Evolutionary conservation across 176 grass and related monocot genomes (phyloP).

Genomic region (sorghum (Sorghum bicolor)): DNA sequence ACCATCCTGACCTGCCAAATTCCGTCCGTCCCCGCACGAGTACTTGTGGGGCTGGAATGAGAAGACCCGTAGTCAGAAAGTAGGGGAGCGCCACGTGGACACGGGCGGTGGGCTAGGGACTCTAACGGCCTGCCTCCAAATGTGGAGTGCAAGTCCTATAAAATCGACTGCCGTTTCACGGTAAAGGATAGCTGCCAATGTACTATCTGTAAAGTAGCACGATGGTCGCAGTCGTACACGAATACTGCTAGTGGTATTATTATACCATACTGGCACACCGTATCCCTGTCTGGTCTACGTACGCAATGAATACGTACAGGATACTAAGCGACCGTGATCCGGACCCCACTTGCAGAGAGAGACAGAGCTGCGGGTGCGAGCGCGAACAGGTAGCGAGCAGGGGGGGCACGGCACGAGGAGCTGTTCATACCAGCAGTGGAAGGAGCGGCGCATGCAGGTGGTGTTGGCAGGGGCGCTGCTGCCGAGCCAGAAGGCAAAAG

Average conservation of each 20-base stretch:
- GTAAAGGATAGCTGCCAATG: not conserved
- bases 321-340: not conserved
- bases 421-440: not conserved
- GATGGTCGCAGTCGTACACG: not conserved
- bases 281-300: not conserved
- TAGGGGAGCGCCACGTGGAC: constrained; percentile 12
- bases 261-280: not conserved
- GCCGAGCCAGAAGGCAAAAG: constrained; percentile 10
- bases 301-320: not conserved
- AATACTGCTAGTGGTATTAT: not conserved
- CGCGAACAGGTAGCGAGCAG: not conserved
- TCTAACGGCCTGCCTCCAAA: constrained; percentile 31
- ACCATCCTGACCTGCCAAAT: not conserved
- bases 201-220: too few species aligned
- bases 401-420: not conserved
- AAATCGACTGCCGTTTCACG: constrained; percentile 24
- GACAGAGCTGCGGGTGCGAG: not conserved
- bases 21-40: not conserved
- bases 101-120: not conserved
- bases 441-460: constrained; percentile 11
- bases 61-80: not conserved
- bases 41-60: too few species aligned
- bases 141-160: not conserved
- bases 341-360: constrained; percentile 25
- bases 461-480: not conserved